Percentiles rank a stretch among this genome's conserved stretches.
Evolutionary conservation across 257 asterid genomes (phyloP).

Genomic region (Avicennia marina): DNA sequence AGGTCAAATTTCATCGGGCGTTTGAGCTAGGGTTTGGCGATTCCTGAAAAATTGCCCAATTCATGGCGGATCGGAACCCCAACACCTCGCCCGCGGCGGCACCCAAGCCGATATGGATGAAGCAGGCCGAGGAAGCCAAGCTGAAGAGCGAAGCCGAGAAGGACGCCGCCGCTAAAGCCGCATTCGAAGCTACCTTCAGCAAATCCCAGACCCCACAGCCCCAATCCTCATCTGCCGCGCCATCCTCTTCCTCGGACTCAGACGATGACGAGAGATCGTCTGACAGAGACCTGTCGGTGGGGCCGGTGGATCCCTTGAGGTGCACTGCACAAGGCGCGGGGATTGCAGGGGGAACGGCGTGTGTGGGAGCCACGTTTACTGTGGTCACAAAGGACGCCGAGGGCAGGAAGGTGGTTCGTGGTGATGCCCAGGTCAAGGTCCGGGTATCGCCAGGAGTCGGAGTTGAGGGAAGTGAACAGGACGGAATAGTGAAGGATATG

Average conservation of each 20-base stretch:
- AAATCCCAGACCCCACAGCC: constrained; percentile 33
- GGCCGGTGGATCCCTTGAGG: constrained; percentile 83
- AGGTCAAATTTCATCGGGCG: no score
- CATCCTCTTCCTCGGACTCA: constrained; percentile 41
- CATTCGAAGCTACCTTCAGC: constrained; percentile 93
- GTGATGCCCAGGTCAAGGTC: constrained; percentile 80
- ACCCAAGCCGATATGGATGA: constrained; percentile 85
- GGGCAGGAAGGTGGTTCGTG: constrained; percentile 65
- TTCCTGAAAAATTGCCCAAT: no score
- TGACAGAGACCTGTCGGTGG: constrained; percentile 47
- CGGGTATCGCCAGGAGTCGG: constrained; percentile 80
- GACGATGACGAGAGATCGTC: constrained; percentile 59
- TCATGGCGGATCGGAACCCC: constrained; percentile 75
- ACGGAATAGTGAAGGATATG: constrained; percentile 87
- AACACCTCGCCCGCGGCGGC: constrained; percentile 27
- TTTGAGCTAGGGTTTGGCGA: no score
- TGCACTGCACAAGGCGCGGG: constrained; percentile 97
- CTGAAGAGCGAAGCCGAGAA: constrained; percentile 90
- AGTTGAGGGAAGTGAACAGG: constrained; percentile 81
- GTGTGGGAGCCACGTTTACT: constrained; percentile 65
- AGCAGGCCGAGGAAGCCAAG: constrained; percentile 97
- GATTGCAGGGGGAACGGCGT: constrained; percentile 90
- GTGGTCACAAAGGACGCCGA: constrained; percentile 81
- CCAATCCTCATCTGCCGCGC: constrained; percentile 30
- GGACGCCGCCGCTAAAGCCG: constrained; percentile 97